Evolutionary conservation across 164 flowering plant genomes (phyloP).

Genomic region (Litsea cubeba): DNA sequence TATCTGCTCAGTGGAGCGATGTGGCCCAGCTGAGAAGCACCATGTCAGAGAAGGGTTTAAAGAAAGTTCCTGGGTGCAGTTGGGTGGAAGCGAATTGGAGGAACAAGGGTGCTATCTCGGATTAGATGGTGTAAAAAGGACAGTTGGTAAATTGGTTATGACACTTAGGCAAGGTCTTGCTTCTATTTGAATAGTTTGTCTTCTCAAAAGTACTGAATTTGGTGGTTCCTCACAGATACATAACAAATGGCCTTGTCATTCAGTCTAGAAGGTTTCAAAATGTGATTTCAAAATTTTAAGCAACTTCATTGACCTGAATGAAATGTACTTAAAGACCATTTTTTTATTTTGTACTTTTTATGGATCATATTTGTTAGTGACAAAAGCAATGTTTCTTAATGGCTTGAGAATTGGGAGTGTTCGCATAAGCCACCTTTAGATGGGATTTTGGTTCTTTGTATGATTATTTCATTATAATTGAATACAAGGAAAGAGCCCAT

Average conservation of each 20-base stretch:
- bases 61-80: slow-evolving; percentile 50
- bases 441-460: neutral
- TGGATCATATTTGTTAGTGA: neutral
- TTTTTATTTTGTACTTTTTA: too few relatives aligned
- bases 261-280: neutral
- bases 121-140: neutral
- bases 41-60: slow-evolving; percentile 46
- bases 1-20: slow-evolving; percentile 29
- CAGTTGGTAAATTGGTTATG: neutral
- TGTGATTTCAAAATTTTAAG: neutral
- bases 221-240: neutral
- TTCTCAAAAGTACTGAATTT: neutral
- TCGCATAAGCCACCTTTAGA: neutral
- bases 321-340: neutral
- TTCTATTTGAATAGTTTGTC: neutral
- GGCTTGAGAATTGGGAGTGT: neutral
- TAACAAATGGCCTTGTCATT: too few relatives aligned
- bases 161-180: neutral
- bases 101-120: neutral
- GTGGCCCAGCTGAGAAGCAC: slow-evolving; percentile 30
- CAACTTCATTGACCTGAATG: neutral
- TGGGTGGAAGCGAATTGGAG: slow-evolving; percentile 34
- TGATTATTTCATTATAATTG: neutral
- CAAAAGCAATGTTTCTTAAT: neutral
- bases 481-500: neutral